phyloP scores from a whole-genome alignment of 208 protist species.

The Angomonas deanei region DNA sequence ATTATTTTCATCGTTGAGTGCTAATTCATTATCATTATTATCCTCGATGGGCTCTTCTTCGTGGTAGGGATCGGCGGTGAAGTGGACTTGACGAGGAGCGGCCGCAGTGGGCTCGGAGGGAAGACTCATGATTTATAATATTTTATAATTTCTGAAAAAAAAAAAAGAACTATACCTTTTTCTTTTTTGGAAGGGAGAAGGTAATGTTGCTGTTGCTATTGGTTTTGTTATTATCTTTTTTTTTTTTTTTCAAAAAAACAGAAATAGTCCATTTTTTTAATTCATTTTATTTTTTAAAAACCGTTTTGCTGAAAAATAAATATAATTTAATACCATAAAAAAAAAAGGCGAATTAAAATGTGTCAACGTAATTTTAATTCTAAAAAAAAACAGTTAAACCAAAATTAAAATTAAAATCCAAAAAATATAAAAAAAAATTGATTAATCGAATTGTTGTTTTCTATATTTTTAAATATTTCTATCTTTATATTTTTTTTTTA shows the following conservation, averaged over 20 bases:
- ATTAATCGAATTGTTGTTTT: not conserved
- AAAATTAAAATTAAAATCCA: not conserved
- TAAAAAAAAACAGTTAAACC: not conserved
- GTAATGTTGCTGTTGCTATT: not conserved
- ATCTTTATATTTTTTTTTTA: not conserved
- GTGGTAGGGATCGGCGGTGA: not conserved
- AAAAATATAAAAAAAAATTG: not conserved
- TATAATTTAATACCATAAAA: not conserved
- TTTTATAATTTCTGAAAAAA: no score
- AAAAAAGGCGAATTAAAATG: not conserved
- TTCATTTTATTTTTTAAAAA: not conserved
- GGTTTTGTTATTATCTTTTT: slow-evolving; percentile 9
- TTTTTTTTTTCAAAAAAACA: slow-evolving; percentile 1
- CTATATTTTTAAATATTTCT: not conserved
- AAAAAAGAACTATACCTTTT: not conserved
- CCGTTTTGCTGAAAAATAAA: slow-evolving; percentile 5
- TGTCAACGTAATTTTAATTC: not conserved
- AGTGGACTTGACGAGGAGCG: not conserved
- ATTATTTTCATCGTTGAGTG: not conserved
- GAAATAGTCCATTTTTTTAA: not conserved
- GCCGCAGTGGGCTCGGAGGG: no score
- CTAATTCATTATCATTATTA: slow-evolving; percentile 7
- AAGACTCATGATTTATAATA: no score
- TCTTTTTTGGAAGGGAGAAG: not conserved
- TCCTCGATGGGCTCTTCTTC: not conserved